Conservation (phyloP, 306 rosid genomes). For the Prunus salicina region DNA sequence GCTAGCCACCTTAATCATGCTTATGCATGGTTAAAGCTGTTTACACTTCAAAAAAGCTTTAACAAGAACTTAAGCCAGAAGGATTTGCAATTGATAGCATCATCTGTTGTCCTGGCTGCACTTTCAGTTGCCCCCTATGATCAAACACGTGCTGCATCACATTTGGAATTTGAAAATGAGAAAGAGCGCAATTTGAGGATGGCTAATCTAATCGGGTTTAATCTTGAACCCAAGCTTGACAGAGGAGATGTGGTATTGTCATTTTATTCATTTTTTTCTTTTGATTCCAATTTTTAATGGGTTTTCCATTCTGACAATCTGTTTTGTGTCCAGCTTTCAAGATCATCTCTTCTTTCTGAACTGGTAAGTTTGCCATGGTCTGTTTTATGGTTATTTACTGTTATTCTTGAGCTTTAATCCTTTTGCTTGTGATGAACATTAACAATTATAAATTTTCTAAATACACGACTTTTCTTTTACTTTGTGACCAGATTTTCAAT, state of each 20-base stretch:
- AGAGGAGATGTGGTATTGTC: conserved; percentile 82
- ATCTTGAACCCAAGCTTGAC: conserved; percentile 78
- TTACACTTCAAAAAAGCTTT: conserved; percentile 80
- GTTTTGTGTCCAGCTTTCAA: conserved; percentile 60
- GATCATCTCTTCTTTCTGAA: conserved; percentile 85
- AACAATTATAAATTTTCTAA: background rate
- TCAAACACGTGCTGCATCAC: conserved; percentile 65
- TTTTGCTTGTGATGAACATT: background rate
- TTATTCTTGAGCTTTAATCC: background rate
- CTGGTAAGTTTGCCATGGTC: conserved; percentile 51
- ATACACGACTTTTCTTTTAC: background rate
- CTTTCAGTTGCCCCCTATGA: conserved; percentile 87
- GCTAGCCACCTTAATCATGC: conserved; percentile 91
- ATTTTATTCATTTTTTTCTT: background rate
- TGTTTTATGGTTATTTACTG: background rate
- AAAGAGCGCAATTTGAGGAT: conserved; percentile 87
- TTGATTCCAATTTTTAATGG: background rate
- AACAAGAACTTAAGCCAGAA: conserved; percentile 94
- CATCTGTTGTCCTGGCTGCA: conserved; percentile 96
- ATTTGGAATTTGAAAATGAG: conserved; percentile 83
- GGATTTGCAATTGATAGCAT: conserved; percentile 93
- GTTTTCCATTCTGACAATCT: conserved; percentile 14
- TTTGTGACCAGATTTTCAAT: background rate
- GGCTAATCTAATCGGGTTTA: conserved; percentile 89
- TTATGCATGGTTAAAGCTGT: conserved; percentile 95